phyloP scores from a whole-genome alignment of 139 green algal genomes.

The Micractinium sp. region DNA sequence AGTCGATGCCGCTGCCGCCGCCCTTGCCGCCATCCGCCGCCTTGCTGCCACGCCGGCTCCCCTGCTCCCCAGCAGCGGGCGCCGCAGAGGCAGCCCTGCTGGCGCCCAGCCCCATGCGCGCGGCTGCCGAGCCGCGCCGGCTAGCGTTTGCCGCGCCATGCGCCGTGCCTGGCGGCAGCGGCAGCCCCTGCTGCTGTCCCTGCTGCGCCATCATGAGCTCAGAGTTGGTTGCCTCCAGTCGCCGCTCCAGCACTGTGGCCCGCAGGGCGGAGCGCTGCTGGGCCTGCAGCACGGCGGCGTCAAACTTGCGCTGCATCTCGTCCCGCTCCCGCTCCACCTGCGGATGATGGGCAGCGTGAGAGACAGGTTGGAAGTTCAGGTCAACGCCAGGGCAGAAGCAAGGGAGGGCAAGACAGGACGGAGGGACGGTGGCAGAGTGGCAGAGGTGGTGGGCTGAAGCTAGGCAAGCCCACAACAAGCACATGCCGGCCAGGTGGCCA shows the following conservation, averaged over 20 bases:
- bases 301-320: constrained; percentile 80
- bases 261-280: constrained; percentile 76
- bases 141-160: neutral
- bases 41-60: neutral
- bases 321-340: constrained; percentile 77
- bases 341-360: too few relatives aligned
- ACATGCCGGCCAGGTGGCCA: neutral
- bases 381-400: neutral
- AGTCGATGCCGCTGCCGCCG: neutral
- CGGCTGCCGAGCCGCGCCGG: neutral
- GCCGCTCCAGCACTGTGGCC: constrained; percentile 63
- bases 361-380: neutral
- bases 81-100: neutral
- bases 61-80: neutral
- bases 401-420: neutral
- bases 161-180: too few relatives aligned
- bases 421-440: neutral
- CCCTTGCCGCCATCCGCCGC: neutral
- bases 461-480: neutral
- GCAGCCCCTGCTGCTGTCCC: constrained; percentile 33
- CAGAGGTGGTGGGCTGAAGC: neutral
- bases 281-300: constrained; percentile 79
- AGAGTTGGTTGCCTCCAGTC: constrained; percentile 68
- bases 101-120: neutral
- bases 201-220: constrained; percentile 79